A percentile compares a stretch with the other conserved stretches of the same genome.
Conservation (phyloP, 1,284 basidiomycete species). For the Puccinia polysora region DNA sequence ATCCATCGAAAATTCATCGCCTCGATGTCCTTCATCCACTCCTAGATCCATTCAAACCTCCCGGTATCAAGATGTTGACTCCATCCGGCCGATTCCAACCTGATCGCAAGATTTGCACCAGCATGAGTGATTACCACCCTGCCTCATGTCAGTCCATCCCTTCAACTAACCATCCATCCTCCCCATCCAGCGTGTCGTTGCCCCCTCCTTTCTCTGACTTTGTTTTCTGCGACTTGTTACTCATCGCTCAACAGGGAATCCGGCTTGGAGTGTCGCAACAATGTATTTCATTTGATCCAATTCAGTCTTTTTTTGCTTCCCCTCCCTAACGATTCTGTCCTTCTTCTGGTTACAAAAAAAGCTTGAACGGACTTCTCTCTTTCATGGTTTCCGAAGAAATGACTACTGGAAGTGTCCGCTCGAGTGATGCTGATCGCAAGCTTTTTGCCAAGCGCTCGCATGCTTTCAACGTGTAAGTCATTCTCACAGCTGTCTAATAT, state of each 20-base stretch:
- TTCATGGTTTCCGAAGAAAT: slow-evolving; percentile 97
- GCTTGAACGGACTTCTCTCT: slow-evolving; percentile 85
- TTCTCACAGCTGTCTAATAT: slow-evolving; percentile 34
- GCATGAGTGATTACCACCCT: slow-evolving; percentile 90
- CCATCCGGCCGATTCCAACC: slow-evolving; percentile 88
- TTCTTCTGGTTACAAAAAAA: slow-evolving; percentile 53
- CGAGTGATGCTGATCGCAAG: slow-evolving; percentile 73
- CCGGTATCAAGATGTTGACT: slow-evolving; percentile 96
- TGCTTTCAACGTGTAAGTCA: slow-evolving; percentile 67
- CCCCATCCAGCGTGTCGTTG: too few species aligned
- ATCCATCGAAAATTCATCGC: background rate
- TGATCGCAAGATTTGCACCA: slow-evolving; percentile 91
- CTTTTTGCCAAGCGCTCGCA: slow-evolving; percentile 74
- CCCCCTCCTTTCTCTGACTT: too few species aligned
- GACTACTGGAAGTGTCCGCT: slow-evolving; percentile 83
- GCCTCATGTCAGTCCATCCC: slow-evolving; percentile 64
- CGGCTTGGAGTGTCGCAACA: slow-evolving; percentile 85
- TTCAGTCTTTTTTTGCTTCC: slow-evolving; percentile 34
- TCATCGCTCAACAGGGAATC: slow-evolving; percentile 66
- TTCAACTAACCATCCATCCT: slow-evolving; percentile 40
- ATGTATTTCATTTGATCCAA: too few species aligned
- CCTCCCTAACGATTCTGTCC: slow-evolving; percentile 51
- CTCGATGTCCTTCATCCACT: background rate
- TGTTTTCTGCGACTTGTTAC: slow-evolving; percentile 18
- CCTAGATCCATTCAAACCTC: slow-evolving; percentile 55